Percentiles rank a stretch among this genome's conserved stretches.
phyloP scores from a whole-genome alignment of 176 grass and related monocot genomes.

The Eleusine indica region DNA sequence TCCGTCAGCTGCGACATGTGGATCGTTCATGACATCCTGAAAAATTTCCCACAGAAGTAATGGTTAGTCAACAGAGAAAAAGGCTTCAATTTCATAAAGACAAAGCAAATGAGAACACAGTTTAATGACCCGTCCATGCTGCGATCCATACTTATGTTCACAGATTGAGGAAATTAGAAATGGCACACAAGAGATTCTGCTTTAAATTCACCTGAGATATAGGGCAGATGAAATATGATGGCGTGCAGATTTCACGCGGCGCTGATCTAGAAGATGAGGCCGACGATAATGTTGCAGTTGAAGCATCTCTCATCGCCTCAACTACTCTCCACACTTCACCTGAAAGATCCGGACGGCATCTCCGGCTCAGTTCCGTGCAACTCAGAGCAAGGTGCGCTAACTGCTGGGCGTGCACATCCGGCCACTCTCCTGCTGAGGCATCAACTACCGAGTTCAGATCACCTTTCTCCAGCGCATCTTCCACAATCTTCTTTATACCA shows the following conservation, averaged over 20 bases:
- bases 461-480: conserved; percentile 42
- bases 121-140: background rate
- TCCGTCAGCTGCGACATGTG: conserved; percentile 48
- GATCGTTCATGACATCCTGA: conserved; percentile 54
- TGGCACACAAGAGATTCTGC: background rate
- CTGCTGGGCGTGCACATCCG: conserved; percentile 22
- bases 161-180: background rate
- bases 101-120: background rate
- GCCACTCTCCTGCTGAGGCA: conserved; percentile 42
- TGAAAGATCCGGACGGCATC: conserved; percentile 45
- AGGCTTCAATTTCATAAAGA: background rate
- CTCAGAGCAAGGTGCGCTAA: conserved; percentile 43
- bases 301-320: conserved; percentile 35
- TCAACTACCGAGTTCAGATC: conserved; percentile 43
- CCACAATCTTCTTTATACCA: conserved; percentile 48
- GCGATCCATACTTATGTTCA: background rate
- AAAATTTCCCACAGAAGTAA: background rate
- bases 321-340: conserved; percentile 28
- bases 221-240: conserved; percentile 46
- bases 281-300: conserved; percentile 13
- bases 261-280: conserved; percentile 43
- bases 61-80: background rate
- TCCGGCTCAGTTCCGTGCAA: conserved; percentile 45
- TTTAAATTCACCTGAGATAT: conserved; percentile 43
- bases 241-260: conserved; percentile 20